Base-by-base conservation (phyloP, 1,284 basidiomycete species). In the Leccinum pseudoinsigne region DNA sequence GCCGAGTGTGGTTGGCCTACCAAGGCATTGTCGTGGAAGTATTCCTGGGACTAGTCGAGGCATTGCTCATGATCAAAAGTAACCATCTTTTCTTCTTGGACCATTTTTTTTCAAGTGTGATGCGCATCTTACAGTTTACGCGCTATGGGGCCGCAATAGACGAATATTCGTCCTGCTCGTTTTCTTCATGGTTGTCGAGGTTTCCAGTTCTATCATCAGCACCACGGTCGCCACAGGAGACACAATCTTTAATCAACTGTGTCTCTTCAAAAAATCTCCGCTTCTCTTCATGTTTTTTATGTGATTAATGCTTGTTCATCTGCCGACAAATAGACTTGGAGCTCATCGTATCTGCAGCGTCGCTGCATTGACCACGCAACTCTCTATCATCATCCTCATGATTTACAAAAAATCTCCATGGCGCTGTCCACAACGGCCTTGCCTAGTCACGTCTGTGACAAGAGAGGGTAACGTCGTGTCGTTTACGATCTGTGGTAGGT, bases 1-100 rank as follows among this genome's bases (percentile, higher is more conserved):
- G 66, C 45, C 60, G 57, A n/a, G 8, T 57, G 38, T 68, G 67
- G 67, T n/a, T 67, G 12, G 57, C 61, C 23, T 67, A 67, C 42
- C 66, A 67, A 38, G 64, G 57, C 12, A 38, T 55, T 11, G 10
- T 60, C 14, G 38, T 60, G 38, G 55, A 60, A 26, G 47, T 61
- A 21, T 60, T 64, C 26, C 23, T 67, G 14, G 58, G 62, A 5
- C 36, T 67, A 8, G 63, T 67, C 5, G 66, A 67, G 14, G 62
- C 56, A 7, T 61, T 67, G 50, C 57, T 67, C 31, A 67, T 67
- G 59, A 47, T 64, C 31, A 55, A 62, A 66, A 55, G 62, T 66
- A 62, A 55, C 5, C 3, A 14, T 51, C 11, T 8, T 21, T 26
- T 40, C 14, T 12, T 34, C 45, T 14, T 40, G 4, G 31, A 4